A percentile compares a stretch with the other conserved stretches of the same genome.
Conservation (phyloP, 305 asterid genomes). For the Caryopteris hybrid region DNA sequence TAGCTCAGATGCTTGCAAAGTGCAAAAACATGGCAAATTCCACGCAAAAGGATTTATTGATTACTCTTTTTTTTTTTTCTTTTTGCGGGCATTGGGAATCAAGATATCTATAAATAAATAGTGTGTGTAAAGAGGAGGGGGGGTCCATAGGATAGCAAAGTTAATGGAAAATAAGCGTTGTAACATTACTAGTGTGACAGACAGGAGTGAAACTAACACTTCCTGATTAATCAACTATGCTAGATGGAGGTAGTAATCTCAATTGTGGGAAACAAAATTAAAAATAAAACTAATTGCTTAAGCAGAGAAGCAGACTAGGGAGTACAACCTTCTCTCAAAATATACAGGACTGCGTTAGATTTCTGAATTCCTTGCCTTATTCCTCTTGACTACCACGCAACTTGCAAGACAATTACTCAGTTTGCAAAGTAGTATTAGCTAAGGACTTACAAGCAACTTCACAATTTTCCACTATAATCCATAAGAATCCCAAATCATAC, state of each 20-base stretch:
- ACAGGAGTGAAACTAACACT: not conserved
- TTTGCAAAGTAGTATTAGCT: not conserved
- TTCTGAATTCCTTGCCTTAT: not conserved
- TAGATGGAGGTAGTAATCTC: not conserved
- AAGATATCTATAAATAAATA: not conserved
- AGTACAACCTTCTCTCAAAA: not conserved
- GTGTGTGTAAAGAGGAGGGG: not conserved
- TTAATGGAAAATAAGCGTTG: not conserved
- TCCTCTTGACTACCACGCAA: not conserved
- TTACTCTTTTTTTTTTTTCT: not conserved
- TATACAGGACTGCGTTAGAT: too few relatives aligned
- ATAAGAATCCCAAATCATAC: not conserved
- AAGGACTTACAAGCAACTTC: not conserved
- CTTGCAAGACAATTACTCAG: not conserved
- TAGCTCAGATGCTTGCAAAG: conserved; percentile 2
- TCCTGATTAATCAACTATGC: not conserved
- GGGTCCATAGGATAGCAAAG: not conserved
- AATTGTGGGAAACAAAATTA: not conserved
- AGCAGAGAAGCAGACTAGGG: not conserved
- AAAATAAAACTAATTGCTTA: not conserved
- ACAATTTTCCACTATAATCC: not conserved
- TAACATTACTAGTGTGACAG: not conserved
- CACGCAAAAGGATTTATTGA: not conserved
- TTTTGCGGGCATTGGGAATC: not conserved
- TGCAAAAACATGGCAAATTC: not conserved